Conservation (phyloP, 2,329 filamentous ascomycete species). For the Fusarium poae region DNA sequence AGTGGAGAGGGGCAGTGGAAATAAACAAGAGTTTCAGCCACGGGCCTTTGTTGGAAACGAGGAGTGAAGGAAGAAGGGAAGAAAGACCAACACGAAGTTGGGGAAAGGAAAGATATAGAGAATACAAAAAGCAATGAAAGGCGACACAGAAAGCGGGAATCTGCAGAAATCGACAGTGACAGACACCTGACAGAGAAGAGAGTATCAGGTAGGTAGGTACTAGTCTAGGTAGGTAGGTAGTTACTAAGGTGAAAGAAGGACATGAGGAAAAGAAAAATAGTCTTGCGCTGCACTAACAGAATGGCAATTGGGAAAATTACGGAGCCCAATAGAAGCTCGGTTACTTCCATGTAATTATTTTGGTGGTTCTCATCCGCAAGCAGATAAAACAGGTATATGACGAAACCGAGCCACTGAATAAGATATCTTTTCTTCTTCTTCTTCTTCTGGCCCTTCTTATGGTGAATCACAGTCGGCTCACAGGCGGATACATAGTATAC, state of each 20-base stretch:
- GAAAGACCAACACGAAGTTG: background rate
- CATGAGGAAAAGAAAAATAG: background rate
- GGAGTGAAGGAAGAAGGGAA: background rate
- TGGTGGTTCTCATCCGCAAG: background rate
- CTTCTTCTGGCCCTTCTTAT: background rate
- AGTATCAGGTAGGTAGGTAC: too few species aligned
- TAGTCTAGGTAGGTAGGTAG: too few species aligned
- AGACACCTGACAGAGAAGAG: background rate
- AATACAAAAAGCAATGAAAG: background rate
- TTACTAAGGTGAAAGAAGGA: background rate
- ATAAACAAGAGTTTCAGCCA: background rate
- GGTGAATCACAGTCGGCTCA: background rate
- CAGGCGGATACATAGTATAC: background rate
- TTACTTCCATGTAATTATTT: background rate
- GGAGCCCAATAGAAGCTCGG: background rate
- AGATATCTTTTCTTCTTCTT: background rate
- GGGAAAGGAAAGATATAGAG: background rate
- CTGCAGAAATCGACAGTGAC: background rate
- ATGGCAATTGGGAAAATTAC: background rate
- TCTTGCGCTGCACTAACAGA: background rate
- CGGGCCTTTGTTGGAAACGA: background rate
- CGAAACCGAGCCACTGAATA: background rate
- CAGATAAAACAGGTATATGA: background rate
- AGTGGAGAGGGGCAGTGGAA: constrained; percentile 8
- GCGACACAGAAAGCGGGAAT: constrained; percentile 4